Percentiles rank a stretch among this genome's conserved stretches.
Conservation (phyloP, 495 filamentous ascomycete genomes). For the Neurospora tetrasperma region DNA sequence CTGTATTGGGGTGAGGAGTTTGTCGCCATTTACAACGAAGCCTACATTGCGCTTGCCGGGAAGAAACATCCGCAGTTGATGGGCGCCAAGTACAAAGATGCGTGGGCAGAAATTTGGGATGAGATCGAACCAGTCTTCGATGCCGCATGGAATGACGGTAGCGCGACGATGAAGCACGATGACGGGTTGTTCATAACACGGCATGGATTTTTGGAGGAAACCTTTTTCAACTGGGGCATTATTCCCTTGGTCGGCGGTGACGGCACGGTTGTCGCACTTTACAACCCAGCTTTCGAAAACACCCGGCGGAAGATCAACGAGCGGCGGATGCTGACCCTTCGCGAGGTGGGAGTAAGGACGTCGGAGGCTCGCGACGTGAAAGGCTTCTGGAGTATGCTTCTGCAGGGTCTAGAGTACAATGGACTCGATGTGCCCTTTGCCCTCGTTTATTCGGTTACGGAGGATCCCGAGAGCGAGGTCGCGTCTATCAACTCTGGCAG, state of each 20-base stretch:
- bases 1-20: conserved; percentile 63
- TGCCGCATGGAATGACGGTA: conserved; percentile 46
- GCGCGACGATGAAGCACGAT: conserved; percentile 67
- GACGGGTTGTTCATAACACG: conserved; percentile 55
- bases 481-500: conserved; percentile 53
- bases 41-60: conserved; percentile 56
- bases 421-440: conserved; percentile 54
- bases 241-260: conserved; percentile 55
- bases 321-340: conserved; percentile 54
- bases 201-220: conserved; percentile 53
- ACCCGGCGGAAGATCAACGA: conserved; percentile 55
- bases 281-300: conserved; percentile 61
- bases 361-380: conserved; percentile 55
- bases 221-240: conserved; percentile 59
- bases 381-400: conserved; percentile 49
- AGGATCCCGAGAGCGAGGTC: conserved; percentile 50
- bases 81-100: conserved; percentile 52
- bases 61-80: conserved; percentile 60
- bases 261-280: conserved; percentile 52
- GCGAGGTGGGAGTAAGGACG: conserved; percentile 60
- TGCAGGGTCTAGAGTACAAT: conserved; percentile 49
- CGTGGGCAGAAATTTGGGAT: conserved; percentile 60
- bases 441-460: conserved; percentile 50
- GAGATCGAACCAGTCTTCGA: conserved; percentile 49
- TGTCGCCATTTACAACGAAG: conserved; percentile 63